Base-by-base conservation (phyloP, 331 rosid genomes). In the Cydonia oblonga region DNA sequence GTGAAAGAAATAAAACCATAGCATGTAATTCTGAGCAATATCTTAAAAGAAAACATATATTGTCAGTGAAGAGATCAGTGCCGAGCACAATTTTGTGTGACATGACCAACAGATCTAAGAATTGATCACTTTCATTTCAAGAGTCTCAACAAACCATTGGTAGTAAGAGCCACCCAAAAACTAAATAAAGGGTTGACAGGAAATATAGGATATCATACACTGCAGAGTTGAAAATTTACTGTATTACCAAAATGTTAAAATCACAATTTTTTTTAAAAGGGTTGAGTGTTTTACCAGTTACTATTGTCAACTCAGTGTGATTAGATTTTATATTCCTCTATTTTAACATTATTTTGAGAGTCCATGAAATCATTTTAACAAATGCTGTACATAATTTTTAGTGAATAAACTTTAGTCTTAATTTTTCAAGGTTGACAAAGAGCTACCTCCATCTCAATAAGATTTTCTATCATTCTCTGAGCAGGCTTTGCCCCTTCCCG, bases 371-470 rank as follows among this genome's bases (percentile, higher is more conserved):
- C 23, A 28, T 28, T 61, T 61, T 26, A 26, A 25, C 24, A 63
- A 19, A 9, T 4, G 16, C 52, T 14, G 52, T 44, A 9, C 24
- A 30, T 4, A 33, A 44, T 20, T 7, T 30, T 26, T 56, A 65
- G 12, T 7, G 25, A 25, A 32, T 29, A 28, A 11, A 28, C 10
- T 60, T 51, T n/a, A 49, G 35, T 46, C 40, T 24, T 44, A 44
- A 44, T 44, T 44, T 51, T 13, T 40, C 2, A 33, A 59, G 67
- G 51, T 68, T 57, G n/a, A 40, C 5, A 56, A 40, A 63, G 71
- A 49, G n/a, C 26, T 58, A 84, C 85, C 88, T 84, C 85, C 78
- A 76, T 81, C 53, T 81, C 85, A 67, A 84, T 75, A 33, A 84
- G 80, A 76, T 81, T 80, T 61, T 26, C 70, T 63, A 84, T 81